Evolutionary conservation across 192 early-diverging fungal species (phyloP).

Genomic region (Rhizophlyctis rosea): DNA sequence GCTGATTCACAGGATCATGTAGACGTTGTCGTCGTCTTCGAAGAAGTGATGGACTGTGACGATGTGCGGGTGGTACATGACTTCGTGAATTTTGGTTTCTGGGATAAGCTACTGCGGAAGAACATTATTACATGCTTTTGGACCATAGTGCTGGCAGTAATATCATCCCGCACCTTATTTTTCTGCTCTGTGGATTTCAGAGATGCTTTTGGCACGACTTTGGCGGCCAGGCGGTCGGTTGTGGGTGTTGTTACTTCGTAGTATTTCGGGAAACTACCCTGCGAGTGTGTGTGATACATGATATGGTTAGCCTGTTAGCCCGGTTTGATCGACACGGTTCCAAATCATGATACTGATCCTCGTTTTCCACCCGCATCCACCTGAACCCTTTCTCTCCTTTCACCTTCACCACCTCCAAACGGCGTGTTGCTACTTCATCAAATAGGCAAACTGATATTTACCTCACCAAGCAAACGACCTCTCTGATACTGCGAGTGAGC

Average conservation of each 20-base stretch:
- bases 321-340: too few species aligned
- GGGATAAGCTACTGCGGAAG: slow-evolving; percentile 48
- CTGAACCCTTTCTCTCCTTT: too few species aligned
- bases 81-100: slow-evolving; percentile 78
- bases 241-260: slow-evolving; percentile 63
- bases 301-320: too few species aligned
- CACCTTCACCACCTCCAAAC: too few species aligned
- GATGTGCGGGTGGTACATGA: slow-evolving; percentile 72
- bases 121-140: too few species aligned
- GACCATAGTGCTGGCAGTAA: neutral
- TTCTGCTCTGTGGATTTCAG: slow-evolving; percentile 51
- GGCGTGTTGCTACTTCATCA: neutral
- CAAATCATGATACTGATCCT: too few species aligned
- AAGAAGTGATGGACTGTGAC: slow-evolving; percentile 78
- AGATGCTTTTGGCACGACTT: slow-evolving; percentile 57
- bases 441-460: too few species aligned
- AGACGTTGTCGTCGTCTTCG: slow-evolving; percentile 84
- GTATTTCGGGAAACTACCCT: slow-evolving; percentile 90
- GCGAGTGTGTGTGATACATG: too few species aligned
- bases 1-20: slow-evolving; percentile 90
- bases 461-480: slow-evolving; percentile 30
- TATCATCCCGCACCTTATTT: slow-evolving; percentile 33
- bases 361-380: too few species aligned
- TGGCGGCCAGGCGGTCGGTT: slow-evolving; percentile 59
- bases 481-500: slow-evolving; percentile 10